Evolutionary conservation across 176 grass and related monocot genomes (phyloP).

Genomic region (Otatea glauca): DNA sequence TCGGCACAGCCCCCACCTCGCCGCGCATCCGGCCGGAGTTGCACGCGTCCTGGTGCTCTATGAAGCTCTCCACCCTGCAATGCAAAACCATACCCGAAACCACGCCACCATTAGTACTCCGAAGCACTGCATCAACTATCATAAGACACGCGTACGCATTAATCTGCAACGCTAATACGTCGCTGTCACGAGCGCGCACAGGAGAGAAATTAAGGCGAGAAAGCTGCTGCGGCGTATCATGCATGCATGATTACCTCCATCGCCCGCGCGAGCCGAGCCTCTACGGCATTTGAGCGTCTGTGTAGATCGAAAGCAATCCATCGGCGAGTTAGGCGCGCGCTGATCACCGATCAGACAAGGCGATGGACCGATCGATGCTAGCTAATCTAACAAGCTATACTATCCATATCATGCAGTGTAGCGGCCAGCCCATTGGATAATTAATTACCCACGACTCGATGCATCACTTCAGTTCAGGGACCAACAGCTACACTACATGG

Average conservation of each 20-base stretch:
- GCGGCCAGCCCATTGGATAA: background rate
- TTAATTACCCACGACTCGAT: background rate
- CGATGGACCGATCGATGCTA: background rate
- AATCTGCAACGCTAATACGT: background rate
- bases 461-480: slow-evolving; percentile 29
- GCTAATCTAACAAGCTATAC: slow-evolving; percentile 13
- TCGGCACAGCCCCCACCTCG: slow-evolving; percentile 35
- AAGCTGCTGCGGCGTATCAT: background rate
- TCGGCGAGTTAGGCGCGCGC: background rate
- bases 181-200: background rate
- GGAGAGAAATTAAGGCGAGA: background rate
- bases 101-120: background rate
- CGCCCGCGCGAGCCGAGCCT: background rate
- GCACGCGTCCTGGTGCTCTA: slow-evolving; percentile 98
- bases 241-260: background rate
- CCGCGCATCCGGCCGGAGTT: slow-evolving; percentile 63
- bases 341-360: too few species aligned
- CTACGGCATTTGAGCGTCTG: background rate
- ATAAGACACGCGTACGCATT: background rate
- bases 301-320: slow-evolving; percentile 40
- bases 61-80: slow-evolving; percentile 94
- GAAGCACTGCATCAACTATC: background rate
- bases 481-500: slow-evolving; percentile 14
- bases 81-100: background rate
- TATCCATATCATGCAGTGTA: background rate